These are phyloP conservation scores for Neofusicoccum sp. DNA, from an alignment of 2,329 filamentous ascomycete species.

Conservation along the genomic window DNA sequence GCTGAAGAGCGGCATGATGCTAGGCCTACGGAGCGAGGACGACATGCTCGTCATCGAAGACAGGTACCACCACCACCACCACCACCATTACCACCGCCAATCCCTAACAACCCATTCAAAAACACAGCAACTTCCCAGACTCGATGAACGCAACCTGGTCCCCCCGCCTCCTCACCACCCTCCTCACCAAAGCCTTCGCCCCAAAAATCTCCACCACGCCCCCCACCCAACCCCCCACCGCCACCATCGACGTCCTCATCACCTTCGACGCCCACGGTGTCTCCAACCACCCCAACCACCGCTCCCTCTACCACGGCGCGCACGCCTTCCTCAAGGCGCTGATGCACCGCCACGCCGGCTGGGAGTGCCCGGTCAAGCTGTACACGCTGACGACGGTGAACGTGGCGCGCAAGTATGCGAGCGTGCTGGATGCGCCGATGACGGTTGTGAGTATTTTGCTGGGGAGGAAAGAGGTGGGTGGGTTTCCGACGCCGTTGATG, in stretches of 20 bases:
- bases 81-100: conserved; percentile 8
- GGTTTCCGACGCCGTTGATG: conserved; percentile 57
- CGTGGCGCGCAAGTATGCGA: conserved; percentile 76
- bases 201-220: conserved; percentile 55
- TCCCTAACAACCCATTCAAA: conserved; percentile 19
- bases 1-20: conserved; percentile 70
- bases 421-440: conserved; percentile 70
- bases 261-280: conserved; percentile 86
- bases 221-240: conserved; percentile 45
- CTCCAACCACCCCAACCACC: conserved; percentile 90
- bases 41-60: conserved; percentile 86
- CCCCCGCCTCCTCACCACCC: conserved; percentile 63
- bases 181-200: conserved; percentile 72
- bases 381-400: conserved; percentile 79
- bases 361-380: conserved; percentile 71
- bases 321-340: conserved; percentile 67
- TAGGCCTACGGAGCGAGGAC: conserved; percentile 71
- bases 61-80: conserved; percentile 47
- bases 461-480: conserved; percentile 51
- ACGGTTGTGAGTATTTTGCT: conserved; percentile 63
- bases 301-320: conserved; percentile 81
- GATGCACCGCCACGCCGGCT: conserved; percentile 62
- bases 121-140: conserved; percentile 73
- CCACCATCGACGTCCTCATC: conserved; percentile 74
- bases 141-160: conserved; percentile 83